Evolutionary conservation across 2,329 filamentous ascomycete species (phyloP).

Genomic region (Cyphellophora attinorum): DNA sequence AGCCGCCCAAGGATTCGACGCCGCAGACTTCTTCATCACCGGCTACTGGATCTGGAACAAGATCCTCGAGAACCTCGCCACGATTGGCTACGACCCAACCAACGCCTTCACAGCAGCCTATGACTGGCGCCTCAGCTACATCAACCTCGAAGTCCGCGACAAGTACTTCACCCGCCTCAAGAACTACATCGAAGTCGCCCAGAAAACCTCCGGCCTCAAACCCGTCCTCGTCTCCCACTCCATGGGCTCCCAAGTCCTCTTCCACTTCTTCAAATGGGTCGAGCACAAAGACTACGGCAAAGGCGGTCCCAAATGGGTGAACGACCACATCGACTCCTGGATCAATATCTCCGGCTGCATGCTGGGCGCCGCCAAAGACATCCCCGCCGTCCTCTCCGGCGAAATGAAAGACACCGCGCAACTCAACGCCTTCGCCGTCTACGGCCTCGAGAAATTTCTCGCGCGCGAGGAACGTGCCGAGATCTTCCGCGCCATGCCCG

Average conservation of each 20-base stretch:
- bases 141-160: constrained; percentile 80
- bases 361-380: constrained; percentile 84
- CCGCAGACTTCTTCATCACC: constrained; percentile 75
- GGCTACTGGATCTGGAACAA: constrained; percentile 99
- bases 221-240: constrained; percentile 83
- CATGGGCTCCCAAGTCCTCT: constrained; percentile 93
- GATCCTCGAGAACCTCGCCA: constrained; percentile 92
- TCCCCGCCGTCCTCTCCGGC: constrained; percentile 83
- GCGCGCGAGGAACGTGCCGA: constrained; percentile 83
- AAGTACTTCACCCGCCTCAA: constrained; percentile 91
- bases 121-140: constrained; percentile 88
- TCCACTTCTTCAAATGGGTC: constrained; percentile 73
- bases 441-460: constrained; percentile 91
- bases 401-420: constrained; percentile 99
- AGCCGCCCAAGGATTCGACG: constrained; percentile 92
- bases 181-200: constrained; percentile 76
- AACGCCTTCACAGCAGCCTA: constrained; percentile 62
- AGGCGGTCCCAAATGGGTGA: constrained; percentile 82
- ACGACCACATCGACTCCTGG: constrained; percentile 83
- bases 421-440: constrained; percentile 90
- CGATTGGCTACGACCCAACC: constrained; percentile 85
- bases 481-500: constrained; percentile 93
- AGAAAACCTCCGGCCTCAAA: constrained; percentile 65
- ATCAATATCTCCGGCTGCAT: constrained; percentile 98
- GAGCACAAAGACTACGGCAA: constrained; percentile 67